A percentile compares a stretch with the other conserved stretches of the same genome.
phyloP scores from a whole-genome alignment of 1,284 basidiomycete species.

The Phlebopus sp. region DNA sequence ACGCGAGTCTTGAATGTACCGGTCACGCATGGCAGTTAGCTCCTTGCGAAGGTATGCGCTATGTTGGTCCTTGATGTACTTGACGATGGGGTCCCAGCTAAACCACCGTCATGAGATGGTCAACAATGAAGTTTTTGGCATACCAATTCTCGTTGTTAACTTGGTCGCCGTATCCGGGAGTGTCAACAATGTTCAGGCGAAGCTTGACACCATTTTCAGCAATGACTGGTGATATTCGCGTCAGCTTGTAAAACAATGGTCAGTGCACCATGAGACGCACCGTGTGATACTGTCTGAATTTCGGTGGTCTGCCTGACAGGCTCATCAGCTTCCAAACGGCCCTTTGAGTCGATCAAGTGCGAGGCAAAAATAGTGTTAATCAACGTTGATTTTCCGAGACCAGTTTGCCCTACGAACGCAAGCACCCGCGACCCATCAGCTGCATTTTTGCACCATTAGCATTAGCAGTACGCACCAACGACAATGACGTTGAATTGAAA shows the following conservation, averaged over 20 bases:
- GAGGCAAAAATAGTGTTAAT: constrained; percentile 99
- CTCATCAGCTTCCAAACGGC: constrained; percentile 84
- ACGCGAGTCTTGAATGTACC: constrained; percentile 96
- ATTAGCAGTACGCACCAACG: constrained; percentile 65
- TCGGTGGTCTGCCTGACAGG: constrained; percentile 93
- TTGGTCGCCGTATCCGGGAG: constrained; percentile 97
- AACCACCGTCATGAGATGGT: constrained; percentile 8
- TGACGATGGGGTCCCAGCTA: constrained; percentile 98
- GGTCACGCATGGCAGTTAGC: constrained; percentile 97
- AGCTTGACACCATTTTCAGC: constrained; percentile 95
- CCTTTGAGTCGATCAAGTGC: constrained; percentile 97
- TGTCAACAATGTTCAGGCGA: constrained; percentile 97
- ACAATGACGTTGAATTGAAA: constrained; percentile 99
- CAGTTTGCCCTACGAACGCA: constrained; percentile 78
- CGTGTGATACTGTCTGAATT: constrained; percentile 93
- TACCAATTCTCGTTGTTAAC: constrained; percentile 99
- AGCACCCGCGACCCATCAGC: not conserved
- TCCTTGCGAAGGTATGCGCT: constrained; percentile 98
- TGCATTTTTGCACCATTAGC: not conserved
- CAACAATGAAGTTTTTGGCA: constrained; percentile 28
- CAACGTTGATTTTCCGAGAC: constrained; percentile 96
- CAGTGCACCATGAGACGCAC: constrained; percentile 46
- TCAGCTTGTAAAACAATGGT: constrained; percentile 4
- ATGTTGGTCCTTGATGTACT: constrained; percentile 99
- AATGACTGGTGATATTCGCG: constrained; percentile 62